These are phyloP conservation scores for Psilocybe tampanensis DNA, from an alignment of 768 basidiomycete genomes.

Conservation along the genomic window DNA sequence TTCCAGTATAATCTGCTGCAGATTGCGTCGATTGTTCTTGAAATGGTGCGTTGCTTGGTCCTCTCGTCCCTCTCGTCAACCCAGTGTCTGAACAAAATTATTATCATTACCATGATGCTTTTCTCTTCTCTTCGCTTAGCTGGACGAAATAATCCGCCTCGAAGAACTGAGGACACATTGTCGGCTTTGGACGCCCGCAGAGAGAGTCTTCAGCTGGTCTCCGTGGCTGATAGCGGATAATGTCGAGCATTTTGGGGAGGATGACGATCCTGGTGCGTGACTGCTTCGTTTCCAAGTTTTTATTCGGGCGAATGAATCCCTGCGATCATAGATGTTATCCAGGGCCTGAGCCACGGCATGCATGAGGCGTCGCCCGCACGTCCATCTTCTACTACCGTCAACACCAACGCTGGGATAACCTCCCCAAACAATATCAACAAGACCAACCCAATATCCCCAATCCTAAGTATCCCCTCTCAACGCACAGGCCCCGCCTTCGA, in stretches of 20 bases:
- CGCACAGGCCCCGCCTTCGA: not conserved
- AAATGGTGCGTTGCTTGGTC: constrained; percentile 37
- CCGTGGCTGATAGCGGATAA: constrained; percentile 48
- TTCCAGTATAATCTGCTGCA: constrained; percentile 63
- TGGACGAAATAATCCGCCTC: constrained; percentile 57
- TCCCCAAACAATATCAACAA: not conserved
- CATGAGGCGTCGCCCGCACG: not conserved
- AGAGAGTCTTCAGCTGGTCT: constrained; percentile 42
- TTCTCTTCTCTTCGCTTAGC: constrained; percentile 37
- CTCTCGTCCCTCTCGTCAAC: not conserved
- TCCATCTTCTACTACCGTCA: not conserved
- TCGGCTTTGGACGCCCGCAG: constrained; percentile 61
- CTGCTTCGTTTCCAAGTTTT: not conserved
- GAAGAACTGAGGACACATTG: constrained; percentile 46
- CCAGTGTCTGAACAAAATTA: not conserved
- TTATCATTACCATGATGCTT: not conserved
- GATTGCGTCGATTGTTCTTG: constrained; percentile 36
- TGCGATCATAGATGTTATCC: constrained; percentile 44
- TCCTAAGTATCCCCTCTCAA: not conserved
- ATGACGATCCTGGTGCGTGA: constrained; percentile 68
- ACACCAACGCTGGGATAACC: not conserved
- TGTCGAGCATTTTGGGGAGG: constrained; percentile 47
- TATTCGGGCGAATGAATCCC: not conserved
- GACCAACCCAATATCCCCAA: not conserved
- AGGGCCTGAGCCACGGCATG: constrained; percentile 40